Evolutionary conservation across 805 yeast genomes (phyloP), one percentile per base, ranked within the genome.

Genomic region (Candida fluviatilis): DNA sequence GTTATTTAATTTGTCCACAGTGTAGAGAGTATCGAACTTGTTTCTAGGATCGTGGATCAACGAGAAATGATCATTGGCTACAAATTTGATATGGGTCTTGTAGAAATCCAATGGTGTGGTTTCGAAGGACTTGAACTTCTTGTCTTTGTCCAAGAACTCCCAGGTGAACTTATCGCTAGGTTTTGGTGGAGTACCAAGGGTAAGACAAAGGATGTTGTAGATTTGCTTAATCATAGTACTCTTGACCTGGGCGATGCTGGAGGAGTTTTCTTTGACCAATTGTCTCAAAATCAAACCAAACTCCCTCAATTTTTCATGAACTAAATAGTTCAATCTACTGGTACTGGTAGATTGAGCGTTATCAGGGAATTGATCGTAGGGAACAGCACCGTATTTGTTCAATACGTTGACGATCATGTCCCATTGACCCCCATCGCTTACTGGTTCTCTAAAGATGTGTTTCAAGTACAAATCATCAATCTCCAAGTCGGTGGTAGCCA

Each of bases 341-440:
- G 85, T 74, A 13, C 83, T 66, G 30, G 78, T 75, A 18, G 78
- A 68, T 37, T 75, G 76, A 12, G 71, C 71, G 39, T 78, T 69
- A 57, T 87, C 95, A 8, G 91, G 90, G 62, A 74, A 88, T 13
- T 77, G 58, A 46, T 74, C 76, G 52, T 81, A 70, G 27, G 96
- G 96, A 37, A 87, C 84, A 37, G 84, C 55, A 19, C 95, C 95
- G 51, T 87, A 88, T 60, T 87, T 88, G 45, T 79, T 78, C 36
- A 86, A 75, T 40, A 88, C 57, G 60, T 86, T 84, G 35, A 81
- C 69, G 56, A 85, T 76, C 93, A 87, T 83, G 47, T 84, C 81
- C 72, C 84, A 86, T 61, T 87, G 95, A 37, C 96, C 95, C 49
- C 96, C 95, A 54, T 88, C 95, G 41, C 73, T 58, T 32, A 80